Evolutionary conservation across 169 alveolate species (phyloP).

Genomic region (Cryptosporidium felis): DNA sequence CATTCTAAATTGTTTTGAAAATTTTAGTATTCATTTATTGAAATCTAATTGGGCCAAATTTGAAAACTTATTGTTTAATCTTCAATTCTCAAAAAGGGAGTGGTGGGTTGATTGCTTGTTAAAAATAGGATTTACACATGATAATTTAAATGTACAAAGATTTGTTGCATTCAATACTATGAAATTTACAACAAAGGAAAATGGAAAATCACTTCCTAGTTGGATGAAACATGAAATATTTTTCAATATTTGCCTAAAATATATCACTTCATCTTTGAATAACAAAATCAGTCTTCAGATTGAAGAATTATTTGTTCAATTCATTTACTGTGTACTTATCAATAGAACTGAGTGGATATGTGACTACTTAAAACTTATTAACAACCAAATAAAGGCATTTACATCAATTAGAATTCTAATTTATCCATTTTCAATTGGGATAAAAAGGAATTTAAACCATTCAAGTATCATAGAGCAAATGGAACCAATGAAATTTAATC

Average conservation of each 20-base stretch:
- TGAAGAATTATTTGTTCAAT: conserved; percentile 36
- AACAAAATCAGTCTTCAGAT: conserved; percentile 38
- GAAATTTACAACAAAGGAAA: not conserved
- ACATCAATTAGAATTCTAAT: conserved; percentile 48
- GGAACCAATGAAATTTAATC: not conserved
- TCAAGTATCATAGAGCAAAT: not conserved
- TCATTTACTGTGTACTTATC: conserved; percentile 1
- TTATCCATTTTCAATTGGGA: conserved; percentile 28
- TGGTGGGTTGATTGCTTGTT: conserved; percentile 52
- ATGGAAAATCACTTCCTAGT: not conserved
- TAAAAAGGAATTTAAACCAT: not conserved
- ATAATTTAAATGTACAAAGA: conserved; percentile 34
- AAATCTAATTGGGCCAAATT: conserved; percentile 74
- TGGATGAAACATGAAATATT: conserved; percentile 25
- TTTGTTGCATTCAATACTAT: conserved; percentile 52
- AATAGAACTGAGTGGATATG: conserved; percentile 19
- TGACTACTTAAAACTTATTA: conserved; percentile 1
- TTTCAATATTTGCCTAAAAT: conserved; percentile 21
- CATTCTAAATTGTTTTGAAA: conserved; percentile 71
- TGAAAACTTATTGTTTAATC: conserved; percentile 17
- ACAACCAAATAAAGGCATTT: not conserved
- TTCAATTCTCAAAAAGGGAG: not conserved
- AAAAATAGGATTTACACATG: conserved; percentile 46
- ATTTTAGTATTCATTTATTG: conserved; percentile 73
- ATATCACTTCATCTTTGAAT: conserved; percentile 26